Evolutionary conservation across 2,329 filamentous ascomycete species (phyloP).

Genomic region (Neonectria hederae): DNA sequence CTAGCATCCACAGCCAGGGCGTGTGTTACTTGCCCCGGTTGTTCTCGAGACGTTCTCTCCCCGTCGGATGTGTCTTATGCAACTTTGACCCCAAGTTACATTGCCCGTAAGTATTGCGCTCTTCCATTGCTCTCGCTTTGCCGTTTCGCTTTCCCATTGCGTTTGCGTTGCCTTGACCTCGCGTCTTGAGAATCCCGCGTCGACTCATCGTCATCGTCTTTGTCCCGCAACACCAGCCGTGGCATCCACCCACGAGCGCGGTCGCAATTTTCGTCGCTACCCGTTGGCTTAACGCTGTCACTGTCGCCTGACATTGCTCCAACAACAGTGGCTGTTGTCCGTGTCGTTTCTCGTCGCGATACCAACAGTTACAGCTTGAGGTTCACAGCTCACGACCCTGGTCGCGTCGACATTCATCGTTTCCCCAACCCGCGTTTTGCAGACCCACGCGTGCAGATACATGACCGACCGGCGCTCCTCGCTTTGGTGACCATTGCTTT

Average conservation of each 20-base stretch:
- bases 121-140: constrained; percentile 21
- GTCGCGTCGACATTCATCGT: constrained; percentile 37
- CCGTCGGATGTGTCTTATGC: constrained; percentile 38
- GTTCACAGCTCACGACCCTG: constrained; percentile 32
- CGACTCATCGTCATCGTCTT: constrained; percentile 14
- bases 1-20: constrained; percentile 36
- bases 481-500: constrained; percentile 19
- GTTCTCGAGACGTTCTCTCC: constrained; percentile 35
- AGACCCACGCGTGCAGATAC: constrained; percentile 39
- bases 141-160: constrained; percentile 28
- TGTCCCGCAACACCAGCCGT: constrained; percentile 22
- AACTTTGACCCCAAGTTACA: constrained; percentile 43
- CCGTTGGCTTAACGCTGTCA: constrained; percentile 10
- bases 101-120: constrained; percentile 49
- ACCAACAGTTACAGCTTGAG: constrained; percentile 24
- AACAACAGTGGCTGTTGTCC: constrained; percentile 9
- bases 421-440: constrained; percentile 31
- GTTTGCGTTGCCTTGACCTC: constrained; percentile 29
- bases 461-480: constrained; percentile 28
- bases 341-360: constrained; percentile 26
- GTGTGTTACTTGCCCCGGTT: constrained; percentile 38
- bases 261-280: constrained; percentile 12
- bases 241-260: constrained; percentile 15
- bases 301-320: constrained; percentile 6
- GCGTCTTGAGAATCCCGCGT: constrained; percentile 33